A percentile compares a stretch with the other conserved stretches of the same genome.
Evolutionary conservation across 805 yeast genomes (phyloP).

Genomic region (Spencermartinsiella europaea): DNA sequence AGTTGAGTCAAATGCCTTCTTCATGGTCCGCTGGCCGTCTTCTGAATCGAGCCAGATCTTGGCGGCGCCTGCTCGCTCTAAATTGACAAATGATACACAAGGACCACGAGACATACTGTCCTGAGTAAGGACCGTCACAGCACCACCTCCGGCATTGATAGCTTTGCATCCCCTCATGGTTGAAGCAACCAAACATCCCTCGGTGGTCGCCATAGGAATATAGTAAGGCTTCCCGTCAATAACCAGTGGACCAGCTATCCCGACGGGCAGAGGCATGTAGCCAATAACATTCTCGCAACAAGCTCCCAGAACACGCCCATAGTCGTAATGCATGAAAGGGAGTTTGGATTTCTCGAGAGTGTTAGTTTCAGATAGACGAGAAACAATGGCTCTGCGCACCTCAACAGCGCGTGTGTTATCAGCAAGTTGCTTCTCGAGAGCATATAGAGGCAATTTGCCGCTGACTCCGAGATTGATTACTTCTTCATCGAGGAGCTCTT

Average conservation of each 20-base stretch:
- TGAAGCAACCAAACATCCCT: slow-evolving; percentile 97
- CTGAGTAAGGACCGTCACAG: slow-evolving; percentile 78
- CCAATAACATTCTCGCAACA: slow-evolving; percentile 99
- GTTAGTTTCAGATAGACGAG: slow-evolving; percentile 76
- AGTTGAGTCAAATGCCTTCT: slow-evolving; percentile 88
- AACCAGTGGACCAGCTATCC: slow-evolving; percentile 94
- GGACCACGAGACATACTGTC: slow-evolving; percentile 99
- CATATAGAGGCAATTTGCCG: slow-evolving; percentile 86
- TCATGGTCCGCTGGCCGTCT: slow-evolving; percentile 79
- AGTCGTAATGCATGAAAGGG: slow-evolving; percentile 82
- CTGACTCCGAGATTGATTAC: slow-evolving; percentile 61
- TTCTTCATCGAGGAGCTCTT: slow-evolving; percentile 64
- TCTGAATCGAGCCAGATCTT: slow-evolving; percentile 94
- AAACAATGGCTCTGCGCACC: slow-evolving; percentile 89
- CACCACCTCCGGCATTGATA: slow-evolving; percentile 96
- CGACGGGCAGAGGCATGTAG: slow-evolving; percentile 92
- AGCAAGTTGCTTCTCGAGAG: slow-evolving; percentile 84
- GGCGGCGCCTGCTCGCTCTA: slow-evolving; percentile 87
- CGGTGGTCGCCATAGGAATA: slow-evolving; percentile 99
- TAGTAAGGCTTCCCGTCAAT: slow-evolving; percentile 86
- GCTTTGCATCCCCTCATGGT: slow-evolving; percentile 99
- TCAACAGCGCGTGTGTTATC: slow-evolving; percentile 90
- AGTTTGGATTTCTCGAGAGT: slow-evolving; percentile 63
- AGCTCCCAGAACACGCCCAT: slow-evolving; percentile 95
- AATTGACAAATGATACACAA: slow-evolving; percentile 81